Evolutionary conservation across 257 asterid genomes (phyloP), one percentile per base, ranked within the genome.

Genomic region (Solanum microdontum): DNA sequence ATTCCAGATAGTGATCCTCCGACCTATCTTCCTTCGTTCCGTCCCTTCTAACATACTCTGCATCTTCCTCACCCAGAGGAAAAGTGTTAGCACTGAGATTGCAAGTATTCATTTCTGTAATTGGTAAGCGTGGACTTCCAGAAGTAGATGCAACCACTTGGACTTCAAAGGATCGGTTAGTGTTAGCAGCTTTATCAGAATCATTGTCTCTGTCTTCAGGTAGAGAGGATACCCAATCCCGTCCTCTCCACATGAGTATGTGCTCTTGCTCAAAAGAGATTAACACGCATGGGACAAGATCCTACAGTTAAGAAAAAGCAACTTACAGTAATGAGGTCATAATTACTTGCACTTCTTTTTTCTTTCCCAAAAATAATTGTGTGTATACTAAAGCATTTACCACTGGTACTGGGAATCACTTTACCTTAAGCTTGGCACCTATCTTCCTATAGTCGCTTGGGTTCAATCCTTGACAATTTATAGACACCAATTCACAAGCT

Each of bases 401-500:
- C 39, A 73, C 85, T 37, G 55, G n/a, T 23, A 73, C 26, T 34
- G 83, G 79, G 84, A 48, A 85, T 62, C 10, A 85, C 64, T 87
- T 86, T 84, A 95, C 98, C 98, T 92, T 94, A 89, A 97, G 98
- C 91, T 97, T 95, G 84, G 98, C 99, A 91, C 98, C 99, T 87
- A 94, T 93, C 90, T 93, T 95, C 87, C 91, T 89, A 90, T 91
- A 94, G 94, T 97, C 99, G 34, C 96, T 95, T 73, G 95, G 93
- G 85, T 94, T 93, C 93, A 95, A 28, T 80, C 99, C 99, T 93
- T 95, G 94, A 87, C 99, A 94, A 89, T 94, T 89, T 92, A 97
- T 94, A 32, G 96, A 89, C 85, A 93, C 98, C 87, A 95, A 90
- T 88, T 97, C 98, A 88, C 98, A 95, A 75, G 94, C 98, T 92